Percentiles rank a stretch among this genome's conserved stretches.
phyloP scores from a whole-genome alignment of 169 alveolate genomes.

The Plasmodium cynomolgi region DNA sequence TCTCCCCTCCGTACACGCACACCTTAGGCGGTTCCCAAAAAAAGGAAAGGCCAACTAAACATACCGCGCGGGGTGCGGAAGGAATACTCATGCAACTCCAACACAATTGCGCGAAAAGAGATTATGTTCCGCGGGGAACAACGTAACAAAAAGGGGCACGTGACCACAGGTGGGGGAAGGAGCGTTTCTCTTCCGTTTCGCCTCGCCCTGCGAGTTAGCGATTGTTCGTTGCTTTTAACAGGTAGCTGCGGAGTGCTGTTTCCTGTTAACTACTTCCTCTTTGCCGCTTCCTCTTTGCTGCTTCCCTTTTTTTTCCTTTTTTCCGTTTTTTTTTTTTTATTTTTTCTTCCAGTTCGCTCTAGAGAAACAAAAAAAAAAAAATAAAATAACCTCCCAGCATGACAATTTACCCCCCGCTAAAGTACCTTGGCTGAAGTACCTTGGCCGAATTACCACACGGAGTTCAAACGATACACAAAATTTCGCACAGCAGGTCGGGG shows the following conservation, averaged over 20 bases:
- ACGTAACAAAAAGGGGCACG: not conserved
- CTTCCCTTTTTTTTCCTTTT: not conserved
- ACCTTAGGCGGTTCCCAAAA: not conserved
- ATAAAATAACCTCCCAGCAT: not conserved
- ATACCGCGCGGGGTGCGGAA: not conserved
- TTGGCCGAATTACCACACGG: not conserved
- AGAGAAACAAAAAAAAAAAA: not conserved
- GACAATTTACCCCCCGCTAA: not conserved
- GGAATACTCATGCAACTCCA: not conserved
- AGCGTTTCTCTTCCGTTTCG: not conserved
- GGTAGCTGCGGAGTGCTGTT: not conserved
- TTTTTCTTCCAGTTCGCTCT: not conserved
- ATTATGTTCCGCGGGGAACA: not conserved
- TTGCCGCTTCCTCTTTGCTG: not conserved
- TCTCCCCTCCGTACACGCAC: not conserved
- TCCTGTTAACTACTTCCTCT: not conserved
- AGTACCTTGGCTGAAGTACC: not conserved
- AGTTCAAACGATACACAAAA: not conserved
- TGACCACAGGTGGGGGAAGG: not conserved
- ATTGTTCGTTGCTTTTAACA: not conserved
- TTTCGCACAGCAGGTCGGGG: not conserved
- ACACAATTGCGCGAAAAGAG: not conserved
- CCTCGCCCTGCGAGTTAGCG: not conserved
- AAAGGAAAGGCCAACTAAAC: not conserved
- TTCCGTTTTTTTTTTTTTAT: not conserved